Conservation (phyloP, 2,329 filamentous ascomycete genomes). For the Rhynchosporium agropyri region DNA sequence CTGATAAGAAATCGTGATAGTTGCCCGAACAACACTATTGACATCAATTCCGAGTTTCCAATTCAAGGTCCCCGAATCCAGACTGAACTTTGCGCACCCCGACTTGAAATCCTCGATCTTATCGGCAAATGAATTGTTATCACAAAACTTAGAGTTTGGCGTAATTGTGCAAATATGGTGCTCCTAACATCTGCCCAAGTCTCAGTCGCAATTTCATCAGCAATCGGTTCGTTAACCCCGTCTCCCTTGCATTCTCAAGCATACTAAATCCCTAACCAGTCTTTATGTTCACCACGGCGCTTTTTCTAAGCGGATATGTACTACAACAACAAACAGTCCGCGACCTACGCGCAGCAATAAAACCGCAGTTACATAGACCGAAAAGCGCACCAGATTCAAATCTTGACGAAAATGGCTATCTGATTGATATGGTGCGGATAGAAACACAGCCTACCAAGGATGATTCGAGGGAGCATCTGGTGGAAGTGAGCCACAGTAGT, state of each 20-base stretch:
- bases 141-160: too few relatives aligned
- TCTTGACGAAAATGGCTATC: conserved; percentile 30
- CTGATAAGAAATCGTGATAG: conserved; percentile 42
- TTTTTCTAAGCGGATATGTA: conserved; percentile 86
- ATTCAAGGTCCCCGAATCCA: too few relatives aligned
- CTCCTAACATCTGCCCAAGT: conserved; percentile 72
- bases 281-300: conserved; percentile 73
- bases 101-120: neutral
- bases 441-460: conserved; percentile 18
- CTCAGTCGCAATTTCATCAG: conserved; percentile 65
- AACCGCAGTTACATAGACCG: conserved; percentile 34
- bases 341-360: conserved; percentile 73
- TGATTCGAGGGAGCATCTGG: neutral
- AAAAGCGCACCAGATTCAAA: conserved; percentile 28
- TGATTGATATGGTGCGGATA: conserved; percentile 26
- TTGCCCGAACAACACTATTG: conserved; percentile 47
- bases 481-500: neutral
- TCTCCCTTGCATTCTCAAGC: conserved; percentile 11
- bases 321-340: conserved; percentile 85
- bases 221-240: conserved; percentile 56
- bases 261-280: conserved; percentile 51
- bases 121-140: too few relatives aligned
- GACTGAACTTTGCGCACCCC: too few relatives aligned
- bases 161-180: conserved; percentile 21
- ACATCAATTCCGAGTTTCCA: neutral